Conservation (phyloP, 768 basidiomycete species). For the Hortiboletus flavorubellus region DNA sequence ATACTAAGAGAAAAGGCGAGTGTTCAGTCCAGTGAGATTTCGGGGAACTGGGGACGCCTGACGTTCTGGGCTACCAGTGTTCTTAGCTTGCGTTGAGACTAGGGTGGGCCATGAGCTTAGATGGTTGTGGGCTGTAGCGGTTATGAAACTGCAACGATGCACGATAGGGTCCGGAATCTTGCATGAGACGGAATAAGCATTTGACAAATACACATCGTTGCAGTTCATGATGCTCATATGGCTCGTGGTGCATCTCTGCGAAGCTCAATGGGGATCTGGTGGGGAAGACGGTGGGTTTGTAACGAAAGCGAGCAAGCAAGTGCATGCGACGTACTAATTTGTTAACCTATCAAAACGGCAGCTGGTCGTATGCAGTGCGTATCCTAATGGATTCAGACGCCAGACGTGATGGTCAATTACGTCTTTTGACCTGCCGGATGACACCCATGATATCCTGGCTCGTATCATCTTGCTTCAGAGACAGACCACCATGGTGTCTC, state of each 20-base stretch:
- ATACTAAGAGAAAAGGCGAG: background rate
- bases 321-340: background rate
- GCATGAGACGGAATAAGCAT: background rate
- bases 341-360: conserved; percentile 2
- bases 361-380: background rate
- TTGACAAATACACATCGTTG: background rate
- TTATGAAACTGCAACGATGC: conserved; percentile 14
- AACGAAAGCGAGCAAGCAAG: conserved; percentile 1
- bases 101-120: background rate
- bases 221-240: background rate
- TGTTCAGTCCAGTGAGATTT: background rate
- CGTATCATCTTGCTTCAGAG: conserved; percentile 1
- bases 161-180: background rate
- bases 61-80: background rate
- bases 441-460: conserved; percentile 1
- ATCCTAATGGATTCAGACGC: conserved; percentile 4
- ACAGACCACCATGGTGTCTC: background rate
- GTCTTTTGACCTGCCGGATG: conserved; percentile 11
- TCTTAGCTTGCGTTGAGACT: background rate
- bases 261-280: background rate
- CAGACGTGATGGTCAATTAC: conserved; percentile 12
- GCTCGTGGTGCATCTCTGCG: background rate
- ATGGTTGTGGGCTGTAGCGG: background rate
- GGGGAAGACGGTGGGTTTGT: background rate
- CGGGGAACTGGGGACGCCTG: background rate